Conservation (phyloP, 2,329 filamentous ascomycete species). For the Phyllosticta paracitricarpa region DNA sequence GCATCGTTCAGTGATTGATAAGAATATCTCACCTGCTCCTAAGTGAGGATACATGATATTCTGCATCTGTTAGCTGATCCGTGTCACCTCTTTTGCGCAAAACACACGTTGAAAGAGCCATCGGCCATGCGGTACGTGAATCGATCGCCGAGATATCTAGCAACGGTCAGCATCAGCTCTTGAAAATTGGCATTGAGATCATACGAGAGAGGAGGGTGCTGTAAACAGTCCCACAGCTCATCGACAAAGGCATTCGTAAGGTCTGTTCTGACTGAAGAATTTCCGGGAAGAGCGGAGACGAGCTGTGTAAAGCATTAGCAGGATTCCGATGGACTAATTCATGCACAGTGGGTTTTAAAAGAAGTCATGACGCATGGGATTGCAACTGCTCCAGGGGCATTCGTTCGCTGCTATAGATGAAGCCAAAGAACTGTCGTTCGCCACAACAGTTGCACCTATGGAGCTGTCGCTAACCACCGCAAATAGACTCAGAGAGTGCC, state of each 20-base stretch:
- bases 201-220: constrained; percentile 15
- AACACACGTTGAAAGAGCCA: constrained; percentile 29
- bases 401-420: too few relatives aligned
- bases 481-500: too few relatives aligned
- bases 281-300: constrained; percentile 5
- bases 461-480: too few relatives aligned
- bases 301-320: neutral
- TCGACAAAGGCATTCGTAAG: constrained; percentile 14
- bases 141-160: constrained; percentile 29
- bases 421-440: too few relatives aligned
- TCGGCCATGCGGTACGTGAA: constrained; percentile 31
- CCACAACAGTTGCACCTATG: too few relatives aligned
- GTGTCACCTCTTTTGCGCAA: constrained; percentile 10
- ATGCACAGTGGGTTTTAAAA: too few relatives aligned
- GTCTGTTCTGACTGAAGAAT: constrained; percentile 12
- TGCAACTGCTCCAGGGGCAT: too few relatives aligned
- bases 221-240: constrained; percentile 14
- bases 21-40: constrained; percentile 9
- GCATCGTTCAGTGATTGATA: constrained; percentile 19
- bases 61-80: constrained; percentile 35
- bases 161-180: neutral
- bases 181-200: neutral
- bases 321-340: too few relatives aligned
- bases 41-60: constrained; percentile 48
- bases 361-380: too few relatives aligned